These are phyloP conservation scores for Taiwanofungus camphoratus DNA, from an alignment of 1,284 basidiomycete species.

Conservation along the genomic window DNA sequence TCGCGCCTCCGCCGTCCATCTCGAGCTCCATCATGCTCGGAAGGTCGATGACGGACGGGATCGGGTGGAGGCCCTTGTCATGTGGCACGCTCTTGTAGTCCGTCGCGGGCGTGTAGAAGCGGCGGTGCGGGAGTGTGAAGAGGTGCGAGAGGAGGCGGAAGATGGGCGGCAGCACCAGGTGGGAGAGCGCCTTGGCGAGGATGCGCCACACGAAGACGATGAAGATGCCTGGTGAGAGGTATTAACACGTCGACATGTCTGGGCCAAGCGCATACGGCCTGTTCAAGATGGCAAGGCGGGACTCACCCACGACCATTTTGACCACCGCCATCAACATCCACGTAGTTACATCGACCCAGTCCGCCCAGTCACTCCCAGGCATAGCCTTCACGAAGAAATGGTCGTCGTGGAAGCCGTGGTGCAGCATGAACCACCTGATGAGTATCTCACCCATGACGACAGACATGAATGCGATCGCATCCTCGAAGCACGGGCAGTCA, in stretches of 20 bases:
- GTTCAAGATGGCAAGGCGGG: no score
- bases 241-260: neutral
- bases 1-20: slow-evolving; percentile 22
- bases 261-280: neutral
- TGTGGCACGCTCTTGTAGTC: slow-evolving; percentile 70
- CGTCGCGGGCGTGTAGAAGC: slow-evolving; percentile 86
- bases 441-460: slow-evolving; percentile 78
- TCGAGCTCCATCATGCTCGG: slow-evolving; percentile 38
- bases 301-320: slow-evolving; percentile 58
- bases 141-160: slow-evolving; percentile 69
- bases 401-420: slow-evolving; percentile 33
- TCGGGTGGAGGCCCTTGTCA: slow-evolving; percentile 57
- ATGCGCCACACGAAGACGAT: slow-evolving; percentile 84
- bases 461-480: slow-evolving; percentile 89
- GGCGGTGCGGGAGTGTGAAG: slow-evolving; percentile 66
- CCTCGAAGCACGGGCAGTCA: slow-evolving; percentile 98
- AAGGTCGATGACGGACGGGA: slow-evolving; percentile 85
- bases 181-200: slow-evolving; percentile 71
- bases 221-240: slow-evolving; percentile 39
- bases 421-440: slow-evolving; percentile 53
- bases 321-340: slow-evolving; percentile 55
- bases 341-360: slow-evolving; percentile 39
- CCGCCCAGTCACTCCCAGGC: slow-evolving; percentile 52
- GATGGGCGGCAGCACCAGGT: slow-evolving; percentile 71
- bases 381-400: slow-evolving; percentile 37